phyloP scores from a whole-genome alignment of 2,329 filamentous ascomycete species.

The Fusarium equiseti region DNA sequence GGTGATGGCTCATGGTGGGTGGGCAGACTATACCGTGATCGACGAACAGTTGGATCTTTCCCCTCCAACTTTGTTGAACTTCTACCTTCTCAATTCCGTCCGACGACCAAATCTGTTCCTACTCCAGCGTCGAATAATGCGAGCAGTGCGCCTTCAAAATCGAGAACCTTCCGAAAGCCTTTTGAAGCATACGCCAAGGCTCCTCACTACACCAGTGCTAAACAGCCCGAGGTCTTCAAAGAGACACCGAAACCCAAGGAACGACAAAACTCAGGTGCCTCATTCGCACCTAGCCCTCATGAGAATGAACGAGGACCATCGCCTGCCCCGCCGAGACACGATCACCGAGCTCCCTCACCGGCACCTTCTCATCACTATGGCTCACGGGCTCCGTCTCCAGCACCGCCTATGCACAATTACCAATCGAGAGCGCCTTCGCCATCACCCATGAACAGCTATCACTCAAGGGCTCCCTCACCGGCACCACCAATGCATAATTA shows the following conservation, averaged over 20 bases:
- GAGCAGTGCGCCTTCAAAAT: slow-evolving; percentile 67
- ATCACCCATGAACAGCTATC: slow-evolving; percentile 39
- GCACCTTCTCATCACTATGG: slow-evolving; percentile 49
- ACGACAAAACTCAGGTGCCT: slow-evolving; percentile 58
- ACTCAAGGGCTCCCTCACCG: slow-evolving; percentile 48
- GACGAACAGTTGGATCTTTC: slow-evolving; percentile 90
- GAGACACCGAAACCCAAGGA: slow-evolving; percentile 56
- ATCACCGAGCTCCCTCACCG: slow-evolving; percentile 48
- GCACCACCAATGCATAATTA: slow-evolving; percentile 38
- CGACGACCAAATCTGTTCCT: slow-evolving; percentile 72
- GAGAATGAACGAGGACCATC: slow-evolving; percentile 45
- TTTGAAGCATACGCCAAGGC: slow-evolving; percentile 76
- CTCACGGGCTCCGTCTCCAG: slow-evolving; percentile 50
- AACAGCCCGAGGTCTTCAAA: slow-evolving; percentile 69
- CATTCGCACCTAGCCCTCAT: slow-evolving; percentile 47
- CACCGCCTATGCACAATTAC: slow-evolving; percentile 37
- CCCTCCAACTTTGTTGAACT: slow-evolving; percentile 98
- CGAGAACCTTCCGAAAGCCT: slow-evolving; percentile 73
- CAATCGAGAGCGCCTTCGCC: slow-evolving; percentile 35
- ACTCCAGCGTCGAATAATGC: slow-evolving; percentile 68
- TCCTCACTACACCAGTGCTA: slow-evolving; percentile 73
- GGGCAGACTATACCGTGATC: slow-evolving; percentile 88
- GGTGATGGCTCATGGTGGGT: slow-evolving; percentile 99
- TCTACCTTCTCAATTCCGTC: slow-evolving; percentile 85
- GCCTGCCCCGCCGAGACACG: slow-evolving; percentile 39